phyloP scores from a whole-genome alignment of 176 grass and related monocot species.

The Aechmea fasciata region DNA sequence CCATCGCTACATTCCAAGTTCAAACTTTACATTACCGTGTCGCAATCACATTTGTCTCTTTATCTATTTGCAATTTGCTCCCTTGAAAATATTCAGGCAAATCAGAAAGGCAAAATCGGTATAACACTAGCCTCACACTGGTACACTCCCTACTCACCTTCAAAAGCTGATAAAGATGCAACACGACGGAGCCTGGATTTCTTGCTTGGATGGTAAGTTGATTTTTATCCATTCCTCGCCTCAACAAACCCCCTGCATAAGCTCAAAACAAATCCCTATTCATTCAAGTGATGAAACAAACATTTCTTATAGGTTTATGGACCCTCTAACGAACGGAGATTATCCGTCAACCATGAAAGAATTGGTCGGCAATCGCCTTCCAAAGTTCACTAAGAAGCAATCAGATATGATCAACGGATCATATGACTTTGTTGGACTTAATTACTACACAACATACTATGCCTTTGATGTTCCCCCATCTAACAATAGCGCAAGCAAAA shows the following conservation, averaged over 20 bases:
- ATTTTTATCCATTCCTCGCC: too few species aligned
- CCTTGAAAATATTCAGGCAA: neutral
- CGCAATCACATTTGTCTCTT: neutral
- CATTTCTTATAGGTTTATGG: conserved; percentile 29
- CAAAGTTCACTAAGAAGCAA: conserved; percentile 35
- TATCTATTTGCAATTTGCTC: neutral
- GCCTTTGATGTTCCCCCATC: conserved; percentile 17
- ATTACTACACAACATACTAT: conserved; percentile 46
- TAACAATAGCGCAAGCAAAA: conserved; percentile 31
- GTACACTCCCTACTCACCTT: conserved; percentile 40
- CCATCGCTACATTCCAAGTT: neutral
- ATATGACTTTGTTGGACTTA: conserved; percentile 62
- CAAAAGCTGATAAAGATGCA: conserved; percentile 24
- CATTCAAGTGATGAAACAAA: too few species aligned
- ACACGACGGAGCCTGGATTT: conserved; percentile 53
- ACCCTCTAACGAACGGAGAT: conserved; percentile 33
- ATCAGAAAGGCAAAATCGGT: conserved; percentile 57
- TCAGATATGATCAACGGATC: conserved; percentile 35
- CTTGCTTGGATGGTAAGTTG: conserved; percentile 50
- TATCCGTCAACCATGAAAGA: conserved; percentile 39
- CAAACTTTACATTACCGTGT: too few species aligned
- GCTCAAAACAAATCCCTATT: too few species aligned
- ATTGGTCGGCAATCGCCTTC: conserved; percentile 34
- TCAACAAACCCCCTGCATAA: too few species aligned
- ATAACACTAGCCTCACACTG: conserved; percentile 41